Percentiles rank a stretch among this genome's conserved stretches.
These are phyloP conservation scores for Camillea tinctor DNA, from an alignment of 2,329 filamentous ascomycete species.

Conservation along the genomic window DNA sequence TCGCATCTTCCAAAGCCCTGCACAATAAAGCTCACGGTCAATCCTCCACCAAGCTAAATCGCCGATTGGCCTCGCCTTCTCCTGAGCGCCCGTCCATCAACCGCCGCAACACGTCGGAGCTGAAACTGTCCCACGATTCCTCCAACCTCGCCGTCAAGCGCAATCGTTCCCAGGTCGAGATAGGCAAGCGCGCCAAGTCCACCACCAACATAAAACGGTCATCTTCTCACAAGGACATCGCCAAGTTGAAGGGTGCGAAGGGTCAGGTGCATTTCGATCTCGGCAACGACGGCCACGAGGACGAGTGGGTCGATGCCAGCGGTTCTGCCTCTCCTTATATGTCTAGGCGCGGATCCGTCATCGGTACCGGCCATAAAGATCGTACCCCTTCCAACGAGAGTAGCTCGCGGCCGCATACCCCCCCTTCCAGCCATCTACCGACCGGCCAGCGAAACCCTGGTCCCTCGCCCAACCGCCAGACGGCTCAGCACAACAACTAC, in stretches of 20 bases:
- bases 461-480: conserved; percentile 39
- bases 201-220: conserved; percentile 53
- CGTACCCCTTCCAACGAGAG: conserved; percentile 4
- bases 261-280: conserved; percentile 63
- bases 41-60: conserved; percentile 39
- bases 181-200: conserved; percentile 51
- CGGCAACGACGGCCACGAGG: conserved; percentile 49
- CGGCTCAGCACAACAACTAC: conserved; percentile 58
- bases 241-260: conserved; percentile 44
- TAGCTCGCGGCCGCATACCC: conserved; percentile 37
- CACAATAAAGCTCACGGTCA: conserved; percentile 42
- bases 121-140: conserved; percentile 43
- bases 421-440: conserved; percentile 25
- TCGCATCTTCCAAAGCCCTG: conserved; percentile 51
- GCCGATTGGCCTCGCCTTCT: conserved; percentile 44
- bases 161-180: conserved; percentile 59
- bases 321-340: conserved; percentile 60
- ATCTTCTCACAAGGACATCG: conserved; percentile 49
- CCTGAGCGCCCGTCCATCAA: conserved; percentile 42
- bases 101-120: conserved; percentile 51
- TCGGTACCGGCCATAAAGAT: conserved; percentile 43
- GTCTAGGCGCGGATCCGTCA: conserved; percentile 49
- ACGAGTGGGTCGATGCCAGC: conserved; percentile 68
- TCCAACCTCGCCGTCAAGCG: conserved; percentile 47
- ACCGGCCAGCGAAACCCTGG: conserved; percentile 11